Base-by-base conservation (phyloP, 306 rosid genomes). In the Quercus berberidifolia region DNA sequence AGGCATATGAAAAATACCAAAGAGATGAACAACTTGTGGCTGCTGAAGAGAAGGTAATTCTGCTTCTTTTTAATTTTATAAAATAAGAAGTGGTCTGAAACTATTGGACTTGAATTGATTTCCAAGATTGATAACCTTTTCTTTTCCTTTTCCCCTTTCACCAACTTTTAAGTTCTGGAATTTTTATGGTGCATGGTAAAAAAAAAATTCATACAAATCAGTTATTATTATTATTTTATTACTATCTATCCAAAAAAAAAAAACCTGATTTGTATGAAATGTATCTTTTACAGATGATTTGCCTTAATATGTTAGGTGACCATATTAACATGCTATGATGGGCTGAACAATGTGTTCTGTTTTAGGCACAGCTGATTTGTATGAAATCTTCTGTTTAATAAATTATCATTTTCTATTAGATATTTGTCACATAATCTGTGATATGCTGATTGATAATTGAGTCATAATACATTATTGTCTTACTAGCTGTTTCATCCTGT, bases 1-100 rank as follows among this genome's bases (percentile, higher is more conserved):
- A 91, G 86, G 99, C 99, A 51, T 91, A 90, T 79, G 99, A 96
- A 56, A 77, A 84, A 72, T 96, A 91, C 83, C 90, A 83, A 25
- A 93, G 97, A 83, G 94, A 89, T 67, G 87, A 84, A 73, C 89
- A 91, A 82, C 46, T 86, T 57, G 83, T 83, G 52, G 82, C 74
- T n/a, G 46, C 85, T 55, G 92, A 82, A 78, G 78, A 80, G 82
- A 87, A 88, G 84, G 99, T 93, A 83, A 85, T 74, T 19, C 85
- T 10, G 76, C 68, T 71, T 38, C 59, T 67, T 67, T 10, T 68
- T 33, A 6, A n/a, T 9, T 10, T 19, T 35, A 35, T 35, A n/a
- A 35, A 5, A n/a, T 33, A 35, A 86, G 88, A 79, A 85, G 87
- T 70, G 85, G 85, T 30, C 21, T 64, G 38, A 64, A 64, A 49